These are phyloP conservation scores for Cylindrodendrum hubeiense DNA, from an alignment of 2,329 filamentous ascomycete genomes.

Conservation along the genomic window DNA sequence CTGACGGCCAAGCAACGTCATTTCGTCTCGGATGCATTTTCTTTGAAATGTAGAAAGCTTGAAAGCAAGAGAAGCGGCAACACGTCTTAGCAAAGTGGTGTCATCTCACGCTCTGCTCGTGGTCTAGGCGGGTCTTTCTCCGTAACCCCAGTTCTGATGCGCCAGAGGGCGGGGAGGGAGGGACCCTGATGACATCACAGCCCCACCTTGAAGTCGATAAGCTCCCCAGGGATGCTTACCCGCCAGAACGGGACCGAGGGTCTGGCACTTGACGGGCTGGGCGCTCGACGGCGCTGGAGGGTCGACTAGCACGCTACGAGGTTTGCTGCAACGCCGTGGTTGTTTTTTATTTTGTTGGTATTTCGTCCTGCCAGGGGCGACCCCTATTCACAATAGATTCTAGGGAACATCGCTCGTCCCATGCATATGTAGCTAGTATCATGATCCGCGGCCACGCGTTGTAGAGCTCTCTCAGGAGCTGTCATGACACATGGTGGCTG, in stretches of 20 bases:
- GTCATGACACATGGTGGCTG: not conserved
- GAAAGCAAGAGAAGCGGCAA: not conserved
- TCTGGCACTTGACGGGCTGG: too few relatives aligned
- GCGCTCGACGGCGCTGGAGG: not conserved
- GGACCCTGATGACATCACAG: constrained; percentile 6
- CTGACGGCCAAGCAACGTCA: not conserved
- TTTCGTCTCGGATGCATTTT: not conserved
- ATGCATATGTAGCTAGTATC: not conserved
- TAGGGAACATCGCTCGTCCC: not conserved
- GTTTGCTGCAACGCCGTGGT: too few relatives aligned
- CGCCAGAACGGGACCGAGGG: not conserved
- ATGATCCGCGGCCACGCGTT: not conserved
- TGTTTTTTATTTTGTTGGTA: too few relatives aligned
- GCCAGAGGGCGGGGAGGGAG: not conserved
- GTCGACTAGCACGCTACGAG: not conserved
- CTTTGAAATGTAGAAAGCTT: not conserved
- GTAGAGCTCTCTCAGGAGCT: too few relatives aligned
- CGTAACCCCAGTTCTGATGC: not conserved
- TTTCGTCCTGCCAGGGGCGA: not conserved
- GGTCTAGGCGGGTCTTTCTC: not conserved
- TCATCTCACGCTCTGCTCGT: not conserved
- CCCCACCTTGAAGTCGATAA: constrained; percentile 3
- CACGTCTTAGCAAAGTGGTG: not conserved
- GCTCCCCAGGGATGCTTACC: not conserved
- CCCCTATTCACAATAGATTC: not conserved